Base-by-base conservation (phyloP, 2,329 filamentous ascomycete species). In the Fusarium sambucinum region DNA sequence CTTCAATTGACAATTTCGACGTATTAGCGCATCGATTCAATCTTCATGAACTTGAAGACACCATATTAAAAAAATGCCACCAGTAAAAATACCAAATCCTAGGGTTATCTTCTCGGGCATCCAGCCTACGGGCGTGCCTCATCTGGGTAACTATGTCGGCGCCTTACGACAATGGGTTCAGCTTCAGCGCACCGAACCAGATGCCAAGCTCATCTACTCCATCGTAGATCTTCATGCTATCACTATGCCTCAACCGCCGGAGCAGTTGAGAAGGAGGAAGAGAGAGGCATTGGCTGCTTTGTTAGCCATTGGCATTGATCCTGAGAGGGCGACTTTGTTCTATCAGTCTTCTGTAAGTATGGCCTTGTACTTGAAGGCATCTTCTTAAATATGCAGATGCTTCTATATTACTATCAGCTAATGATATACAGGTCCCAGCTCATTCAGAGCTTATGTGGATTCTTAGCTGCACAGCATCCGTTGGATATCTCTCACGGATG, bases 361-460 rank as follows among this genome's bases (percentile, higher is more conserved):
- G 19, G 19, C 11, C 37, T 33, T 50, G 32, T 29, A 37, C 30
- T 10, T 32, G 10, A 29, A 21, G 19, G 14, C n/a, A n/a, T 40
- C 25, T 14, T 17, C 47, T 27, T 25, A 4, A 19, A 27, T 6
- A 27, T 21, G 10, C 14, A 9, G 17, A 19, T 21, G 8, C 6
- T 21, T 51, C 6, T 35, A 14, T 3, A 17, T 21, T 6, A n/a
- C 30, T 19, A 29, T 21, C 37, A n/a, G 44, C 42, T 68, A 25
- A 63, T 14, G 6, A 4, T 5, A 2, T 29, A 6, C 46, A 92
- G 88, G 89, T 94, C 3, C 84, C 89, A 19, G 89, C 90, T 46
- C 96, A 98, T 80, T 83, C 92, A 6, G 94, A 98, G 79, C 85
- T 99, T 67, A 97, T 97, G 92, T 99, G 96, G 96, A 94, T 98